phyloP scores from a whole-genome alignment of 805 yeast species.

The Saccharomyces jurei region DNA sequence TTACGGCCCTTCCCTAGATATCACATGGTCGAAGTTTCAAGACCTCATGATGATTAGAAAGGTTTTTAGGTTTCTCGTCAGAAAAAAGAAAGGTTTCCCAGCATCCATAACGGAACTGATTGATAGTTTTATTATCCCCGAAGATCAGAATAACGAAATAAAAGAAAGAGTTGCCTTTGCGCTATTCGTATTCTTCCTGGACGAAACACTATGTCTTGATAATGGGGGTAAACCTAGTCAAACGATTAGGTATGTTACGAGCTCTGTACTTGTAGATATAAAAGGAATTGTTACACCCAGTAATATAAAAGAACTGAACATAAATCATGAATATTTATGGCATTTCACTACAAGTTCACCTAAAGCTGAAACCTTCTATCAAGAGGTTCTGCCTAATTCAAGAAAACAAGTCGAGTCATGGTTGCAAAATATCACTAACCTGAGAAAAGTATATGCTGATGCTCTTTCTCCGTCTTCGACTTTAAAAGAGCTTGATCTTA shows the following conservation, averaged over 20 bases:
- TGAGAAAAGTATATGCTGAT: constrained; percentile 3
- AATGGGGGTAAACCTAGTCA: constrained; percentile 7
- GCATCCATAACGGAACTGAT: constrained; percentile 9
- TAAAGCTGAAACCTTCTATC: constrained; percentile 16
- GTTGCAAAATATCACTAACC: constrained; percentile 12
- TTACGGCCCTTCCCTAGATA: constrained; percentile 12
- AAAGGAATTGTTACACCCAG: constrained; percentile 12
- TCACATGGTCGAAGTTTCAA: constrained; percentile 14
- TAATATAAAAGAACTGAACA: constrained; percentile 6
- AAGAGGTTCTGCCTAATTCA: constrained; percentile 12
- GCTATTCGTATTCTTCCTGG: constrained; percentile 13
- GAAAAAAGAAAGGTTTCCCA: constrained; percentile 15
- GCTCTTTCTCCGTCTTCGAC: constrained; percentile 11
- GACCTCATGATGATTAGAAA: constrained; percentile 33
- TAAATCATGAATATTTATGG: constrained; percentile 8
- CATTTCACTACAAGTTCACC: constrained; percentile 15
- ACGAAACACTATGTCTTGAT: constrained; percentile 7
- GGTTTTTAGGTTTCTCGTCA: constrained; percentile 24
- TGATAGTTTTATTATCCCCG: constrained; percentile 10
- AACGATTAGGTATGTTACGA: constrained; percentile 4
- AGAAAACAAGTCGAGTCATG: constrained; percentile 15
- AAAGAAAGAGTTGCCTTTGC: constrained; percentile 11
- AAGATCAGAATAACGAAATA: constrained; percentile 7
- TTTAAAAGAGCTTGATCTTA: constrained; percentile 14
- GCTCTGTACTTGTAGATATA: constrained; percentile 17